Percentiles rank a stretch among this genome's conserved stretches.
These are phyloP conservation scores for Termitomyces sp. DNA, from an alignment of 1,284 basidiomycete species.

Conservation along the genomic window DNA sequence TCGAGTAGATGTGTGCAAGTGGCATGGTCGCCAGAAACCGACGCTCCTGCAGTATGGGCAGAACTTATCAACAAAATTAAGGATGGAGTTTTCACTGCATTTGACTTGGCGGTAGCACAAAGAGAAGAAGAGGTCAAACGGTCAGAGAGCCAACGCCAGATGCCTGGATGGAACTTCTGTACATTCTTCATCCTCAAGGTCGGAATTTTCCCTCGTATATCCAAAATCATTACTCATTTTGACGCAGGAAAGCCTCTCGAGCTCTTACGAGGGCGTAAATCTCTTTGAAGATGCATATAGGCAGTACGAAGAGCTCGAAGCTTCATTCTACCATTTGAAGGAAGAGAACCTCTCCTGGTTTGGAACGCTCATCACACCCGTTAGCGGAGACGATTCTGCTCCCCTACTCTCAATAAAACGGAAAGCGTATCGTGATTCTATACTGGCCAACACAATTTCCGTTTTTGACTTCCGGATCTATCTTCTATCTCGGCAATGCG, in stretches of 20 bases:
- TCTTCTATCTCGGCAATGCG: constrained; percentile 83
- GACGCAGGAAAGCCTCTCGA: constrained; percentile 87
- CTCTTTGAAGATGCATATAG: constrained; percentile 86
- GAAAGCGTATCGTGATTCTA: constrained; percentile 87
- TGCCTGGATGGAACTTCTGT: constrained; percentile 97
- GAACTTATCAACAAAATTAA: constrained; percentile 89
- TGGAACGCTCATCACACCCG: constrained; percentile 70
- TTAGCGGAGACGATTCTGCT: constrained; percentile 73
- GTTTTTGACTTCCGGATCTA: constrained; percentile 95
- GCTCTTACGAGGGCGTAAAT: constrained; percentile 87
- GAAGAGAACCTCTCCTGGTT: constrained; percentile 91
- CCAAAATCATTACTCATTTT: background rate
- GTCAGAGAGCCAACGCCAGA: constrained; percentile 79
- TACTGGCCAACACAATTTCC: constrained; percentile 87
- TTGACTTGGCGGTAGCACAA: constrained; percentile 74
- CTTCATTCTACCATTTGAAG: constrained; percentile 71
- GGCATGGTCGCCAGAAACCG: constrained; percentile 58
- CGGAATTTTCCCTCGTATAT: background rate
- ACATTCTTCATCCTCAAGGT: constrained; percentile 95
- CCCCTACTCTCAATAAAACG: constrained; percentile 76
- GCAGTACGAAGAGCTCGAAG: constrained; percentile 91
- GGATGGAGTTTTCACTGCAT: constrained; percentile 78
- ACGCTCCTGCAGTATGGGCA: constrained; percentile 83
- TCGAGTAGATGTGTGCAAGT: constrained; percentile 72
- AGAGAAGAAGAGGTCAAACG: constrained; percentile 86